Base-by-base conservation (phyloP, 1,139 yeast genomes). In the Hyphopichia khmerensis region DNA sequence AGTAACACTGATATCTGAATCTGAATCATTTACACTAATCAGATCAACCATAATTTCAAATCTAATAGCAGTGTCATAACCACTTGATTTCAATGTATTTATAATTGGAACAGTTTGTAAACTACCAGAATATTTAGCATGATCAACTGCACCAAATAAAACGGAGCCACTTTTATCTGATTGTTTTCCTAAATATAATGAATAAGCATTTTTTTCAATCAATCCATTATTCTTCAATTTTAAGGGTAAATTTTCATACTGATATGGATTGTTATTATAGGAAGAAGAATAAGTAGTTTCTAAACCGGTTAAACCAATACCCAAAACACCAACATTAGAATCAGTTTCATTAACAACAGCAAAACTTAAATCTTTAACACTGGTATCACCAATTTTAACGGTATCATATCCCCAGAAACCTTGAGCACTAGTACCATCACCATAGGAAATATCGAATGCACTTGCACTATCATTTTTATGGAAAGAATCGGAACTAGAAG, bases 371-470 rank as follows among this genome's bases (percentile, higher is more conserved):
- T 62, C 53, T 0, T 65, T 48, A n/a, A 84, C 70, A 7, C 66
- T 59, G 15, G 66, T 55, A 40, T 62, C 64, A 24, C 74, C 77
- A 41, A 79, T 53, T 14, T 43, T 46, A 23, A 79, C 68, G 39
- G 56, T 57, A 49, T 77, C 85, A 38, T 60, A 55, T 15, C 80
- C 83, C 84, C 80, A 77, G 43, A 67, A 57, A 36, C 95, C 95
- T 7, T 54, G 47, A 2, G 91, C 89, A 52, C 59, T 68, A 21
- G 87, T 71, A 7, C 60, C 56, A 58, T 87, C 95, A 27, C 83
- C 91, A 53, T 87, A 87, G 26, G 64, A 46, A 51, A 85, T 85
- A 39, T 37, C 15, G 47, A 73, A 73, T 1, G 47, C 45, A 2
- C 64, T 59, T 3, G 72, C 72, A 2, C 73, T 54, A 37, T 43